Percentiles rank a stretch among this genome's conserved stretches.
These are phyloP conservation scores for Carex cristatella DNA, from an alignment of 176 grass and related monocot species.

Conservation along the genomic window DNA sequence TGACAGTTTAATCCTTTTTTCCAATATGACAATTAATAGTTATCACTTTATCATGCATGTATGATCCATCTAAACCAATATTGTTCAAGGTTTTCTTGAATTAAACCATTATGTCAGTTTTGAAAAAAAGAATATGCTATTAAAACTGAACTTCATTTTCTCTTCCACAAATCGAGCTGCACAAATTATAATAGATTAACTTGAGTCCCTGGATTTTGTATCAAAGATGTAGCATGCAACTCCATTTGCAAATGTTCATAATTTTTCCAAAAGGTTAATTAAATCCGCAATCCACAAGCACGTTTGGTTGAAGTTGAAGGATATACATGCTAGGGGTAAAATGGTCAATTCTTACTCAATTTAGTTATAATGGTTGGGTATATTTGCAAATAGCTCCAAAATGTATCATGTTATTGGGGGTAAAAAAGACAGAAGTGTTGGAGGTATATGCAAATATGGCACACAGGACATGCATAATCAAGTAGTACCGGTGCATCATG, in stretches of 20 bases:
- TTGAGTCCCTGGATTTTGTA: no score
- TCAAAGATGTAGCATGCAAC: no score
- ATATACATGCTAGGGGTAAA: neutral
- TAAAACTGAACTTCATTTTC: no score
- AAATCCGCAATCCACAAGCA: no score
- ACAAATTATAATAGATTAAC: no score
- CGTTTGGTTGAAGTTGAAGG: neutral
- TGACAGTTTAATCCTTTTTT: neutral
- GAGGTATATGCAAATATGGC: neutral
- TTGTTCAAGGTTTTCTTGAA: neutral
- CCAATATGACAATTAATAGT: neutral
- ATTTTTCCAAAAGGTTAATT: no score
- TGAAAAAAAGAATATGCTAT: neutral
- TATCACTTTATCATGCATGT: neutral
- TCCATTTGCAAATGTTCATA: no score
- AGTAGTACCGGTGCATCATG: conserved; percentile 67
- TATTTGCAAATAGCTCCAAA: neutral
- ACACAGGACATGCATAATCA: neutral
- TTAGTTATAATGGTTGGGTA: neutral
- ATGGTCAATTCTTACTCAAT: neutral
- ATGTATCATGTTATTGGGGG: neutral
- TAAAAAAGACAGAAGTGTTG: neutral
- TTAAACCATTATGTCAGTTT: neutral
- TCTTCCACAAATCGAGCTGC: no score
- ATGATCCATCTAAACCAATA: neutral